Evolutionary conservation across 192 early-diverging fungal species (phyloP), one percentile per base, ranked within the genome.

Genomic region (Coemansia sp.): DNA sequence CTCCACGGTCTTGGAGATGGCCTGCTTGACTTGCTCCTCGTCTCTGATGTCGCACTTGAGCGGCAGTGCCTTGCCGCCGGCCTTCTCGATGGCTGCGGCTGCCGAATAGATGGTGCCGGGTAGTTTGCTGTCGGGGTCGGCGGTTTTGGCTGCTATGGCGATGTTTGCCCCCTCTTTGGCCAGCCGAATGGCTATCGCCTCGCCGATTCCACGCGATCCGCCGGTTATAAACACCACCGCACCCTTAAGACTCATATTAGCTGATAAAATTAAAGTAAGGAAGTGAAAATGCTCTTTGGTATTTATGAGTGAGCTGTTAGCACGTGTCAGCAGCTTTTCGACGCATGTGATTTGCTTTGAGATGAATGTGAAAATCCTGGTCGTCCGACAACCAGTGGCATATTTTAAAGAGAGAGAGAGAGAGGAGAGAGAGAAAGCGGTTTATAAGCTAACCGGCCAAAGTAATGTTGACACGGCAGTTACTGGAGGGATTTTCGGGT

Each of bases 91-190:
- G 41, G 82, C 87, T 45, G 80, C 66, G 18, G 89, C 91, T n/a
- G 88, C 86, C 13, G 84, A 82, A 70, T 81, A 87, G 59, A 93
- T 90, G 1, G 91, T 93, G 51, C 91, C 91, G 6, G 88, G 88
- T 4, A 93, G 83, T 61, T 82, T 87, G 20, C 83, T 80, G 57
- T 87, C 78, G 15, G 83, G 78, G 31, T 80, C 84, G 7, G 82
- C 81, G 2, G 87, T 89, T 64, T 91, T 91, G 54, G 87, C 90
- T 10, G 84, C 84, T 28, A 91, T 83, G 11, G 84, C 84, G 20
- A 92, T 72, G 61, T 80, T 81, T 15, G 85, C 86, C 26, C 86
- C 84, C 31, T 88, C 85, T 18, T 62, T 74, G 12, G 85, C 89
- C 7, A 82, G 81, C 15, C 84, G 80, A 15, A 86, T 30, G 0